Evolutionary conservation across 768 basidiomycete species (phyloP), one percentile per base, ranked within the genome.

Genomic region (Trametes sanguinea): DNA sequence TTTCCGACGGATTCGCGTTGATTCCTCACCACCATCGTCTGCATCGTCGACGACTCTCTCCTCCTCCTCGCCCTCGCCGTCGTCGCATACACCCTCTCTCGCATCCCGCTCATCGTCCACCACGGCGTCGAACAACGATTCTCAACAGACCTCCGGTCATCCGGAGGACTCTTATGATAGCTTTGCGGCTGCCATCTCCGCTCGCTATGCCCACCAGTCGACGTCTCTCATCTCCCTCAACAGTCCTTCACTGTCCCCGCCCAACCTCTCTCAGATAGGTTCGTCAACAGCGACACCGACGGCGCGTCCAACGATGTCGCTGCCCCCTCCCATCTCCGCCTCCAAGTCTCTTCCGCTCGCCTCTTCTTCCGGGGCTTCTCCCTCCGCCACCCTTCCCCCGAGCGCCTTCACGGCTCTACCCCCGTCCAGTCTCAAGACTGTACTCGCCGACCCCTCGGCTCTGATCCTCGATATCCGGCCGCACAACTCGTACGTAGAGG

Each of bases 401-500:
- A 52, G 66, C 6, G 68, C 67, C 50, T 71, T 75, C 64, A 29
- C 65, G 43, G 5, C 73, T 50, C 42, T 59, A 16, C 16, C 64
- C 2, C 74, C 80, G 16, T 57, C 68, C 2, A 68, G 70, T 22
- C 72, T 83, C 51, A 40, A 69, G 0, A 29, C 65, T 0, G 67
- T 75, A 63, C 67, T 81, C 13, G 60, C 72, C 0, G 76, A 79
- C 59, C 69, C 77, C 0, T 42, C 75, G 11, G 68, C 74, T 32
- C 87, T 98, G 70, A 75, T 97, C 68, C 80, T 98, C 76, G 95
- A 98, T 77, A 88, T 98, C 56, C 86, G 95, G 0, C 87, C 94
- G 10, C 90, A 92, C 74, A 87, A 88, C 16, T 84, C 88, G 6
- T 89, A 85, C 72, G 75, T 84, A 6, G 69, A 81, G 8, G 85